Evolutionary conservation across 2,329 filamentous ascomycete genomes (phyloP).

Genomic region (Calcarisporium arbuscula): DNA sequence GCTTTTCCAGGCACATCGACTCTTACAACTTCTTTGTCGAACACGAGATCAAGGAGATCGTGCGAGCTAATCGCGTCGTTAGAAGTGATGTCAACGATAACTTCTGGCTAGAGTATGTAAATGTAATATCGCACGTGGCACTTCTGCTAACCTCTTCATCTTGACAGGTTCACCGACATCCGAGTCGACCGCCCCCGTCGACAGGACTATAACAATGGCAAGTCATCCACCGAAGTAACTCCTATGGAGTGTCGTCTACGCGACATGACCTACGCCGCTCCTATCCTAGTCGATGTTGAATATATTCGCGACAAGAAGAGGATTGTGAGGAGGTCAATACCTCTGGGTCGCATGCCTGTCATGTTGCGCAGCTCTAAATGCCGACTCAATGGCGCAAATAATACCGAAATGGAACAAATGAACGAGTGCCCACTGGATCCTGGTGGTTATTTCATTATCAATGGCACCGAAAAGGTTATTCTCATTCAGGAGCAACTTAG

Average conservation of each 20-base stretch:
- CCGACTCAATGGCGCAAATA: conserved; percentile 74
- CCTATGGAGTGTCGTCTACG: conserved; percentile 94
- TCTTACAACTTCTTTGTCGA: conserved; percentile 99
- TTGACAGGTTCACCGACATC: conserved; percentile 69
- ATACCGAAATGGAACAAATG: conserved; percentile 82
- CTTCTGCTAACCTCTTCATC: conserved; percentile 5
- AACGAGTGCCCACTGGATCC: conserved; percentile 96
- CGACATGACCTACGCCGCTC: conserved; percentile 96
- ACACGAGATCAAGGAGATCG: conserved; percentile 93
- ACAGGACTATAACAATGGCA: conserved; percentile 65
- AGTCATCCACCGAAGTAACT: conserved; percentile 68
- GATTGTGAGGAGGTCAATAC: conserved; percentile 68
- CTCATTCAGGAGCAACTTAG: conserved; percentile 97
- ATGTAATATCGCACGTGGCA: conserved; percentile 12
- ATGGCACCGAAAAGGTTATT: conserved; percentile 97
- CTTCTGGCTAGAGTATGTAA: conserved; percentile 71
- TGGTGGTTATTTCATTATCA: conserved; percentile 95
- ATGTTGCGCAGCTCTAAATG: conserved; percentile 97
- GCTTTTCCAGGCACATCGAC: conserved; percentile 65
- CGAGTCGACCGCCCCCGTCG: conserved; percentile 77
- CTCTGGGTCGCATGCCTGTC: conserved; percentile 86
- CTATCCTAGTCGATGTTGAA: conserved; percentile 86
- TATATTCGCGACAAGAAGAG: conserved; percentile 77
- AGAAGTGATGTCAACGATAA: conserved; percentile 87
- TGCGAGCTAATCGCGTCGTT: conserved; percentile 82